Conservation (phyloP, 345 rosid species). For the Lumnitzera racemosa region DNA sequence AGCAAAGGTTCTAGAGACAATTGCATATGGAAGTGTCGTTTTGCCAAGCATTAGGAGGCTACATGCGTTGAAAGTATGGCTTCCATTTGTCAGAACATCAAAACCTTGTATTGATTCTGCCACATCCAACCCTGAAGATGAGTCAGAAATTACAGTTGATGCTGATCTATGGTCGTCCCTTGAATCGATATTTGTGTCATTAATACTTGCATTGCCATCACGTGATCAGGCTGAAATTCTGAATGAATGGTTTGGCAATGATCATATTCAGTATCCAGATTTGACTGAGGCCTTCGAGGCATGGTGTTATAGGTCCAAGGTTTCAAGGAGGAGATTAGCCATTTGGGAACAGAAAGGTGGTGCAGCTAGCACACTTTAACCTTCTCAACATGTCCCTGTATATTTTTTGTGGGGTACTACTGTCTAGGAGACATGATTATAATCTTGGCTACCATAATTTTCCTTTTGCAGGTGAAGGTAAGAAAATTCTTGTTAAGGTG, state of each 20-base stretch:
- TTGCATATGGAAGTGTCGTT: conserved; percentile 64
- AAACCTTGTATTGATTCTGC: conserved; percentile 56
- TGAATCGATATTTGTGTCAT: conserved; percentile 66
- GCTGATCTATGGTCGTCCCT: conserved; percentile 77
- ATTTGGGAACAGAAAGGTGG: conserved; percentile 14
- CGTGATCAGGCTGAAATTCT: conserved; percentile 76
- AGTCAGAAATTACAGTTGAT: conserved; percentile 35
- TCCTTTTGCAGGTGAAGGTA: not conserved
- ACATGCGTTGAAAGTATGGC: conserved; percentile 70
- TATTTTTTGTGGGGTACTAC: not conserved
- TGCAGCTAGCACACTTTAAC: conserved; percentile 2
- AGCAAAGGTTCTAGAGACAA: conserved; percentile 71
- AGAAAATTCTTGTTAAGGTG: not conserved
- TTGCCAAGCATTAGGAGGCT: conserved; percentile 60
- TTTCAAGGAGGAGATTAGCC: conserved; percentile 63
- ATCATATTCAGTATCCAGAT: conserved; percentile 60
- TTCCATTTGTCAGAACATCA: conserved; percentile 64
- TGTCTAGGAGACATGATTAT: conserved; percentile 3
- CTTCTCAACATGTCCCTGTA: not conserved
- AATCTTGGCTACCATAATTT: not conserved
- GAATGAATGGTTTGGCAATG: conserved; percentile 64
- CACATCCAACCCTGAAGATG: conserved; percentile 19
- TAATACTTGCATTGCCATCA: conserved; percentile 71
- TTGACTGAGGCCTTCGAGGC: conserved; percentile 83
- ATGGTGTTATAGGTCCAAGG: conserved; percentile 85